These are phyloP conservation scores for Fusarium sp. DNA, from an alignment of 2,329 filamentous ascomycete genomes.

Conservation along the genomic window DNA sequence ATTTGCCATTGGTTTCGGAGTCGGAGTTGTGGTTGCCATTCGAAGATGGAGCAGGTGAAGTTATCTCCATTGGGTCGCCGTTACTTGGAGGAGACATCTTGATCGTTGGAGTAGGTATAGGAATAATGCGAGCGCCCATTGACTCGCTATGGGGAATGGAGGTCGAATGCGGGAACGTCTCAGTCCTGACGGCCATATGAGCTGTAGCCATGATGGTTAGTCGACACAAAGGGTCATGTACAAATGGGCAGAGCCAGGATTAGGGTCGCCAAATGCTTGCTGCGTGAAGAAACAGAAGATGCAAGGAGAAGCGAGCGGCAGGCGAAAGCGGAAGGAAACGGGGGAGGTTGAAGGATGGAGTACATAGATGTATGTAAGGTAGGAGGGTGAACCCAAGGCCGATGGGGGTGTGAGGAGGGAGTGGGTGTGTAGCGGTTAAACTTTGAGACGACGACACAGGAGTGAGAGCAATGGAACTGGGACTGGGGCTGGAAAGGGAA, in stretches of 20 bases:
- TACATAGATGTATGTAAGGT: slow-evolving; percentile 28
- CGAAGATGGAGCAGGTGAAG: slow-evolving; percentile 63
- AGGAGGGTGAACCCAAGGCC: slow-evolving; percentile 36
- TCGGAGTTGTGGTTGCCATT: slow-evolving; percentile 61
- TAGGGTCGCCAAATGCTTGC: slow-evolving; percentile 31
- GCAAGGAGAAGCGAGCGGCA: slow-evolving; percentile 25
- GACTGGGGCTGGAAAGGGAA: slow-evolving; percentile 2
- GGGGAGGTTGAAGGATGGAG: slow-evolving; percentile 42
- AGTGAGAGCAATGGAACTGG: slow-evolving; percentile 12
- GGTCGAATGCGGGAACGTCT: slow-evolving; percentile 62
- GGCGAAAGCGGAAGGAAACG: slow-evolving; percentile 36
- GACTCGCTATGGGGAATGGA: slow-evolving; percentile 58
- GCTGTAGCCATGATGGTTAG: slow-evolving; percentile 55
- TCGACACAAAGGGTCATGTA: slow-evolving; percentile 36
- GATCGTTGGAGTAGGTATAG: slow-evolving; percentile 69
- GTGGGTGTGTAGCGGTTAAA: slow-evolving; percentile 42
- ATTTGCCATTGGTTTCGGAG: slow-evolving; percentile 55
- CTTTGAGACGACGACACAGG: slow-evolving; percentile 38
- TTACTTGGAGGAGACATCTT: slow-evolving; percentile 70
- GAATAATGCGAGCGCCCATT: slow-evolving; percentile 67
- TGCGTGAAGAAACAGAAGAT: slow-evolving; percentile 27
- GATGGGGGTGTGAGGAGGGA: slow-evolving; percentile 32
- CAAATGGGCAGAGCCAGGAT: slow-evolving; percentile 21
- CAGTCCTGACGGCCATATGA: slow-evolving; percentile 67
- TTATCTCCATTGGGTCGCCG: slow-evolving; percentile 73